Base-by-base conservation (phyloP, 106 monocot species). In the Alisma plantagoaquatica region DNA sequence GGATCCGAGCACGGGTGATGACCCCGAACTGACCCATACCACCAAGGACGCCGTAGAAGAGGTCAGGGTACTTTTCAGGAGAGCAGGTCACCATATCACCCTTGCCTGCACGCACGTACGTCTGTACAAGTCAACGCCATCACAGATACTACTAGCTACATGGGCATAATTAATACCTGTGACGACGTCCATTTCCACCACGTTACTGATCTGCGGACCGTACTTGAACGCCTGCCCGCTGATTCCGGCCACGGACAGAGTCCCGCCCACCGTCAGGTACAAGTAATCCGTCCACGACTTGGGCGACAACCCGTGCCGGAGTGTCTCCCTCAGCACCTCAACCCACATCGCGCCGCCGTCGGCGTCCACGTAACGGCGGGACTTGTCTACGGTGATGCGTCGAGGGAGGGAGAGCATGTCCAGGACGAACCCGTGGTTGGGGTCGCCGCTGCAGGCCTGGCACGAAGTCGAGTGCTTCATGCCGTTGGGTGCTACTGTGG, bases 141-240 rank as follows among this genome's bases (percentile, higher is more conserved):
- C n/a, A n/a, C n/a, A n/a, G n/a, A n/a, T n/a, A n/a, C n/a, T n/a
- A n/a, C n/a, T n/a, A n/a, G n/a, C n/a, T n/a, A n/a, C n/a, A n/a
- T n/a, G n/a, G n/a, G n/a, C n/a, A n/a, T n/a, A n/a, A n/a, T n/a
- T n/a, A 17, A 0, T 72, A 76, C 72, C 77, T 0, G 72, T 77
- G 43, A 76, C 22, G 23, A 82, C 76, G 47, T 82, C 81, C 21
- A 82, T 27, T 43, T 82, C 76, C 31, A 54, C 23, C 20, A 82
- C 77, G 53, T 77, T 82, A 49, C 77, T 45, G 44, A 82, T 82
- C 66, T 82, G 82, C 3, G 82, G 82, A 28, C 82, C 82, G 41
- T 77, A 49, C 22, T 61, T 54, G 68, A 70, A 82, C 15, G 77
- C 66, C 65, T 82, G 82, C 9, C 82, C 82, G 46, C 82, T 66